Evolutionary conservation across 2,329 filamentous ascomycete species (phyloP).

Genomic region (Aspergillus texensis): DNA sequence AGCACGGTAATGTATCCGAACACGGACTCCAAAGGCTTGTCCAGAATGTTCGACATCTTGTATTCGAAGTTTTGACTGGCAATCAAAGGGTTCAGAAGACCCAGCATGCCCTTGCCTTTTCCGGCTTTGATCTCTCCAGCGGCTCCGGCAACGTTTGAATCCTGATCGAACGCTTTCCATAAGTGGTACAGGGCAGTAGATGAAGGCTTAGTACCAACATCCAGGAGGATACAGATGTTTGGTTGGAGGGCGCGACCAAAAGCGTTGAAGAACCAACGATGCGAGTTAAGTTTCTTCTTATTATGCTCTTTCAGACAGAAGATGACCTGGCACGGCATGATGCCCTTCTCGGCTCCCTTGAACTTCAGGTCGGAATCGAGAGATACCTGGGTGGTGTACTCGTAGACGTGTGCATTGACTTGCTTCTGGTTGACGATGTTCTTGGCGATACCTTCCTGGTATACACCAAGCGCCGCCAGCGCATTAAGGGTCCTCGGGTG

Average conservation of each 20-base stretch:
- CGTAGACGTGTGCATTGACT: conserved; percentile 95
- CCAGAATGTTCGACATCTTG: conserved; percentile 99
- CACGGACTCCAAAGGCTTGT: conserved; percentile 94
- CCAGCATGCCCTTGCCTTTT: conserved; percentile 80
- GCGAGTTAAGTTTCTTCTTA: conserved; percentile 95
- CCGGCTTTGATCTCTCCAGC: conserved; percentile 98
- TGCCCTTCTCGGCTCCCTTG: conserved; percentile 98
- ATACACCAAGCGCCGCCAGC: conserved; percentile 93
- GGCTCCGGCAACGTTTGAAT: conserved; percentile 94
- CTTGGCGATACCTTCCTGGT: conserved; percentile 98
- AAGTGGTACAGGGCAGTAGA: conserved; percentile 92
- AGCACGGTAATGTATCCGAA: conserved; percentile 98
- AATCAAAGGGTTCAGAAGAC: conserved; percentile 89
- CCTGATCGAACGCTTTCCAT: conserved; percentile 98
- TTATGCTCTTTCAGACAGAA: conserved; percentile 99
- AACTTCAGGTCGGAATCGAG: conserved; percentile 95
- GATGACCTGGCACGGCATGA: conserved; percentile 96
- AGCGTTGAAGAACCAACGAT: conserved; percentile 99
- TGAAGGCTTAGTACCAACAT: conserved; percentile 92
- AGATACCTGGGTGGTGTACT: conserved; percentile 98
- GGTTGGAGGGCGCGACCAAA: conserved; percentile 91
- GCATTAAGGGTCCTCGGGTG: conserved; percentile 92
- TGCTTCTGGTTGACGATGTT: conserved; percentile 96
- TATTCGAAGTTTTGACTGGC: conserved; percentile 99
- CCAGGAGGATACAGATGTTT: conserved; percentile 94